These are phyloP conservation scores for Rosa hybrid DNA, from an alignment of 331 rosid species.

Conservation along the genomic window DNA sequence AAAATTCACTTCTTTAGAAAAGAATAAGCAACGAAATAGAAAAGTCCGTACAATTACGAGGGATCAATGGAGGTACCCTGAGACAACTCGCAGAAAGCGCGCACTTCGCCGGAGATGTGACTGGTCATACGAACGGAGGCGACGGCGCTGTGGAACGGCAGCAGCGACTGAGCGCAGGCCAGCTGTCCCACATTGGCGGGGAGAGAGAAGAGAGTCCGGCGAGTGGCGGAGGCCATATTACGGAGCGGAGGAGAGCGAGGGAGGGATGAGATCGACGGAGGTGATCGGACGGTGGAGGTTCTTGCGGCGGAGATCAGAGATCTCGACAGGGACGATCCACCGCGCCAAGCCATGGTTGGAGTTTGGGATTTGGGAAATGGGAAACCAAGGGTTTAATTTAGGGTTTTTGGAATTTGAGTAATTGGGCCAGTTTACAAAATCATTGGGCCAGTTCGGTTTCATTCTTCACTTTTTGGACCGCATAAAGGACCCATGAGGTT, in stretches of 20 bases:
- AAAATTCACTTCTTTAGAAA: not conserved
- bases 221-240: conserved; percentile 36
- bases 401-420: conserved; percentile 2
- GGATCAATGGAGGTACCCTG: conserved; percentile 45
- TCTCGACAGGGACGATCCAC: conserved; percentile 53
- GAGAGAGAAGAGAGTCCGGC: conserved; percentile 35
- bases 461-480: too few relatives aligned
- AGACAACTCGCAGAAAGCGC: conserved; percentile 62
- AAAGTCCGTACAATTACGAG: conserved; percentile 15
- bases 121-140: conserved; percentile 47
- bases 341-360: conserved; percentile 50
- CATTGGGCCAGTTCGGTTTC: not conserved
- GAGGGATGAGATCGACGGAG: conserved; percentile 26
- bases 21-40: not conserved
- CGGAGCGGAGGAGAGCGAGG: conserved; percentile 37
- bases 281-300: conserved; percentile 33
- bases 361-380: conserved; percentile 4
- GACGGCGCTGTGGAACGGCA: conserved; percentile 55
- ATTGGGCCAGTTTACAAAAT: not conserved
- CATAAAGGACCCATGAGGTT: too few relatives aligned
- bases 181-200: conserved; percentile 28
- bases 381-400: not conserved
- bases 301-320: conserved; percentile 50
- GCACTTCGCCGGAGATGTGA: conserved; percentile 44
- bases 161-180: conserved; percentile 54